These are phyloP conservation scores for Myxozyma neglecta DNA, from an alignment of 805 yeast species.

Conservation along the genomic window DNA sequence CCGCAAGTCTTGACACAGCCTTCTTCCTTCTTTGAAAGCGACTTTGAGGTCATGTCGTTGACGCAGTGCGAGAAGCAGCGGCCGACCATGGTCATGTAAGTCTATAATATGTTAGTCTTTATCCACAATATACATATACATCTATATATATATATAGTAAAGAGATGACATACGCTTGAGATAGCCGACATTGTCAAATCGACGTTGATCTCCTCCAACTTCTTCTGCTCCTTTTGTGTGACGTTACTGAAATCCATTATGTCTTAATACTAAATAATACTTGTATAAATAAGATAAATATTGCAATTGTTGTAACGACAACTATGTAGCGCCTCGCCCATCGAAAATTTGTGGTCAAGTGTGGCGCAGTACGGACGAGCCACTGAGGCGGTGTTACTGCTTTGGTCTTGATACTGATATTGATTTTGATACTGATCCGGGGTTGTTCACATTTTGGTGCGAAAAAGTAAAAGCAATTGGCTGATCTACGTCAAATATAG, in stretches of 20 bases:
- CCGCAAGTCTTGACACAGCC: slow-evolving; percentile 87
- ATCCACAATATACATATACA: background rate
- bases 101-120: slow-evolving; percentile 34
- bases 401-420: no score
- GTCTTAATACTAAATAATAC: background rate
- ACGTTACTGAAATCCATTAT: slow-evolving; percentile 17
- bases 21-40: slow-evolving; percentile 80
- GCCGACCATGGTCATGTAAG: slow-evolving; percentile 91
- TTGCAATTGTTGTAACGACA: background rate
- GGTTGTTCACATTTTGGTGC: background rate
- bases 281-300: background rate
- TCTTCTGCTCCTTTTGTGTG: slow-evolving; percentile 25
- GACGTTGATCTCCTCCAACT: slow-evolving; percentile 27
- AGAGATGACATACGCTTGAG: slow-evolving; percentile 12
- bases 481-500: no score
- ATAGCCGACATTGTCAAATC: slow-evolving; percentile 23
- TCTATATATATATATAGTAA: background rate
- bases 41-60: slow-evolving; percentile 93
- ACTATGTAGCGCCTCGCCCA: background rate
- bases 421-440: background rate
- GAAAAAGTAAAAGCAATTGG: background rate
- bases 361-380: background rate
- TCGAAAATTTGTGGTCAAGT: slow-evolving; percentile 3
- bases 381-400: background rate
- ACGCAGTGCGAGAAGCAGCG: slow-evolving; percentile 98